phyloP scores from a whole-genome alignment of 2,329 filamentous ascomycete genomes.

The Arthrobotrys entomopaga region DNA sequence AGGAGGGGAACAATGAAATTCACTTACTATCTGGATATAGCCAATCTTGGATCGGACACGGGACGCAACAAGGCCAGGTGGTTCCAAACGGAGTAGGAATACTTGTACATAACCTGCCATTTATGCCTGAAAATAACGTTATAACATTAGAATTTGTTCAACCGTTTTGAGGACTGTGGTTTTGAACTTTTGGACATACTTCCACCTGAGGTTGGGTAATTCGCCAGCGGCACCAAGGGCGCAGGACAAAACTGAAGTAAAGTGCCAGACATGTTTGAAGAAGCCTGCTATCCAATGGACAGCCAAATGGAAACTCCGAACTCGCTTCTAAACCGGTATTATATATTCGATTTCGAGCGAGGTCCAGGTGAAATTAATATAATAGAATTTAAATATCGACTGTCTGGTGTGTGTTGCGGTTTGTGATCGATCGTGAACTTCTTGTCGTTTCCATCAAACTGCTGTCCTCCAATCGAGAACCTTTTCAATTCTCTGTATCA shows the following conservation, averaged over 20 bases:
- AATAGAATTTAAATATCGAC: conserved; percentile 17
- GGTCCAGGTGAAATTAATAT: conserved; percentile 18
- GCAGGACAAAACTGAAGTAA: conserved; percentile 66
- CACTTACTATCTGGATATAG: conserved; percentile 69
- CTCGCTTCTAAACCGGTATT: conserved; percentile 7
- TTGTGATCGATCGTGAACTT: neutral
- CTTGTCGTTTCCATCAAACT: conserved; percentile 30
- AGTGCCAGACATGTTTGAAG: conserved; percentile 25
- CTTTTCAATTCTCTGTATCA: conserved; percentile 20
- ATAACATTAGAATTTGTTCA: conserved; percentile 26
- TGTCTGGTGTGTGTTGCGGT: conserved; percentile 35
- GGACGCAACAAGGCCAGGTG: conserved; percentile 77
- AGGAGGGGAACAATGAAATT: too few relatives aligned
- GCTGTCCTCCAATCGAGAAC: conserved; percentile 23
- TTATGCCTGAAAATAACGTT: conserved; percentile 65
- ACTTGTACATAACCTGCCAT: conserved; percentile 67
- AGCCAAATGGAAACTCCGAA: conserved; percentile 14
- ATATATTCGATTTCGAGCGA: too few relatives aligned
- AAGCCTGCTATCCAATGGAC: conserved; percentile 26
- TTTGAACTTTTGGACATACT: conserved; percentile 67
- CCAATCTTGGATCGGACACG: conserved; percentile 88
- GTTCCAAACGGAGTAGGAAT: conserved; percentile 64
- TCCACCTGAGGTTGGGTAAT: conserved; percentile 72
- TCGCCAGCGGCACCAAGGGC: conserved; percentile 74
- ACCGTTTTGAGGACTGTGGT: neutral